A percentile compares a stretch with the other conserved stretches of the same genome.
These are phyloP conservation scores for Candida namnaoensis DNA, from an alignment of 805 yeast genomes.

Conservation along the genomic window DNA sequence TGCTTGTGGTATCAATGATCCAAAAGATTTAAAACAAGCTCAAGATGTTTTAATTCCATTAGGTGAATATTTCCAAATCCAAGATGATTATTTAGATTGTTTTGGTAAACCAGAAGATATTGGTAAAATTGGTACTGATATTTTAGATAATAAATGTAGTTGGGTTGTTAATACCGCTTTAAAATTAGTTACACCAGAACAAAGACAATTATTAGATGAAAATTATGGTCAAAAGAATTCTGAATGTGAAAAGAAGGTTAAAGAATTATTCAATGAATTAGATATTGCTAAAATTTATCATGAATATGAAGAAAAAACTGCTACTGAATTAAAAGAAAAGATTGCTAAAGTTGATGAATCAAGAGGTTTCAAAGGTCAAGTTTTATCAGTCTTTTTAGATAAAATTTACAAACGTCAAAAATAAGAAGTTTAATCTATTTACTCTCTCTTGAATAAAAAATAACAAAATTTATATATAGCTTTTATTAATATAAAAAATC, in stretches of 20 bases:
- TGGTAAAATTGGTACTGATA: constrained; percentile 98
- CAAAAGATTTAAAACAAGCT: constrained; percentile 78
- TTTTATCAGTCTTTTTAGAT: constrained; percentile 74
- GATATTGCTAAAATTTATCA: constrained; percentile 62
- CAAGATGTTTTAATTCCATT: constrained; percentile 82
- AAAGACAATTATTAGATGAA: constrained; percentile 72
- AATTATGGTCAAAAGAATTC: constrained; percentile 86
- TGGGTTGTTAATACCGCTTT: constrained; percentile 96
- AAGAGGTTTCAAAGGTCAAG: constrained; percentile 87
- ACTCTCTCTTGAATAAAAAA: too few species aligned
- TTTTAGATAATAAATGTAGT: constrained; percentile 96
- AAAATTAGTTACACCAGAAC: constrained; percentile 66
- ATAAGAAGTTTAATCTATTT: constrained; percentile 23
- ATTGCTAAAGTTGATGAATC: constrained; percentile 78
- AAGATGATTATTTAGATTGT: constrained; percentile 95
- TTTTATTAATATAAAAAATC: too few species aligned
- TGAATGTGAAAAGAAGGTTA: constrained; percentile 58
- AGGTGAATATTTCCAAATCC: constrained; percentile 98
- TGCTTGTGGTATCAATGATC: constrained; percentile 72
- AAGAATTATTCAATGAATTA: constrained; percentile 65
- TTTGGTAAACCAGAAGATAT: constrained; percentile 96
- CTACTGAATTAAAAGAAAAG: constrained; percentile 48
- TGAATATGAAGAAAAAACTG: constrained; percentile 77
- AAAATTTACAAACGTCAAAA: constrained; percentile 93
- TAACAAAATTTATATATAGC: too few species aligned